phyloP scores from a whole-genome alignment of 2,329 filamentous ascomycete genomes.

The Alternaria viburni region DNA sequence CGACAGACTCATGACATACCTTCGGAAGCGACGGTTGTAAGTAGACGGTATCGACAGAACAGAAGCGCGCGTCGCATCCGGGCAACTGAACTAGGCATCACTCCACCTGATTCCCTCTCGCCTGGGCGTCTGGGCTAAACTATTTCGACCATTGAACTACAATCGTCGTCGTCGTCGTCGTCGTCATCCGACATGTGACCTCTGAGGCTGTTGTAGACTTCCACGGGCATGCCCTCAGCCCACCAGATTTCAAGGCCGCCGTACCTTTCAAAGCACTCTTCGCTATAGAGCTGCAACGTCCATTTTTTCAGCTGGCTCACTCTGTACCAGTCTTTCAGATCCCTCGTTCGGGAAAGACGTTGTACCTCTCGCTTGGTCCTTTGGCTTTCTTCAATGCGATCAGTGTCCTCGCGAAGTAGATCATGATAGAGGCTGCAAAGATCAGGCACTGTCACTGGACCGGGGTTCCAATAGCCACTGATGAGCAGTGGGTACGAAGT shows the following conservation, averaged over 20 bases:
- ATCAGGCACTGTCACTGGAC: background rate
- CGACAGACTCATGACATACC: background rate
- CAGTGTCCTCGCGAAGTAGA: slow-evolving; percentile 17
- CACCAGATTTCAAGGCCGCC: slow-evolving; percentile 36
- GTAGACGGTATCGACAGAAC: background rate
- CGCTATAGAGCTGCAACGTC: slow-evolving; percentile 37
- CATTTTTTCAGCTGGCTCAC: slow-evolving; percentile 30
- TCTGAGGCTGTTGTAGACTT: slow-evolving; percentile 33
- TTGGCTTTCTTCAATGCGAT: slow-evolving; percentile 6
- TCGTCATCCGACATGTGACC: slow-evolving; percentile 15
- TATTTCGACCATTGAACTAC: background rate
- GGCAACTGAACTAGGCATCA: background rate
- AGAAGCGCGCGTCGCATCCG: background rate
- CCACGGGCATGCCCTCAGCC: slow-evolving; percentile 31
- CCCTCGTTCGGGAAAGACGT: slow-evolving; percentile 1
- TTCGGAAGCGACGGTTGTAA: background rate
- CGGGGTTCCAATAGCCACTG: background rate
- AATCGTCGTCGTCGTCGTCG: slow-evolving; percentile 5
- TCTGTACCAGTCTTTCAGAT: slow-evolving; percentile 17
- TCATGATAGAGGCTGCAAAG: slow-evolving; percentile 13
- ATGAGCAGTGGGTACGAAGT: slow-evolving; percentile 10
- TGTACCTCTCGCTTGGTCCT: slow-evolving; percentile 16
- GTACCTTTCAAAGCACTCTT: slow-evolving; percentile 37
- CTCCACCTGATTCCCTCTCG: background rate
- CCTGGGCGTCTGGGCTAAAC: background rate